Conservation (phyloP, 225 moss, liverwort and hornwort genomes). For the Physcomitrellopsis africana region DNA sequence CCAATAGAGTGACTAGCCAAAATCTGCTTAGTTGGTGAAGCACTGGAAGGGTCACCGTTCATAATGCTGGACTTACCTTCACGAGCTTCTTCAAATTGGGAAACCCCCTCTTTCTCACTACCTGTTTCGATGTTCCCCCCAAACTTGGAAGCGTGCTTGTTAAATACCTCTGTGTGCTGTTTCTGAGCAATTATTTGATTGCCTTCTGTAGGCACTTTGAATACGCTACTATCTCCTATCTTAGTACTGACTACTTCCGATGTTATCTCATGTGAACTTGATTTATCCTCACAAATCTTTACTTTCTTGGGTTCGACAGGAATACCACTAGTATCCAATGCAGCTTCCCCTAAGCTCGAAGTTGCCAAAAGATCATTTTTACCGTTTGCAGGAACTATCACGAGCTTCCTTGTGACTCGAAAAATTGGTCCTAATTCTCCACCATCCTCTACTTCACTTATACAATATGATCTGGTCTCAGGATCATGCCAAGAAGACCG, state of each 20-base stretch:
- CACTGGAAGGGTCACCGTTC: conserved; percentile 22
- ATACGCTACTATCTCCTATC: conserved; percentile 12
- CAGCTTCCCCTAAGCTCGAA: conserved; percentile 32
- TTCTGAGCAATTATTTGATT: conserved; percentile 31
- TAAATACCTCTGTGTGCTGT: conserved; percentile 22
- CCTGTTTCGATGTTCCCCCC: conserved; percentile 20
- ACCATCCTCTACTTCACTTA: conserved; percentile 80
- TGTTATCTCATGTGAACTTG: conserved; percentile 4
- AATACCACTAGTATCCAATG: conserved; percentile 6
- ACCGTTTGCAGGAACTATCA: conserved; percentile 49
- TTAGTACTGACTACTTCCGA: conserved; percentile 17
- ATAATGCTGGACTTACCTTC: conserved; percentile 32
- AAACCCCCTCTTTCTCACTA: conserved; percentile 25
- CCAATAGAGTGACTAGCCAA: conserved; percentile 24
- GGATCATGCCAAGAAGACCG: conserved; percentile 89
- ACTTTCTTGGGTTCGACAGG: conserved; percentile 30
- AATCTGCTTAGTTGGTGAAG: conserved; percentile 22
- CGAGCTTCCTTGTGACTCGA: conserved; percentile 80
- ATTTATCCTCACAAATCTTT: conserved; percentile 24
- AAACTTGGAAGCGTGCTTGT: conserved; percentile 19
- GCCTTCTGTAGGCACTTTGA: conserved; percentile 32
- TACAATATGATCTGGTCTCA: conserved; percentile 81
- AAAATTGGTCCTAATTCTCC: conserved; percentile 73
- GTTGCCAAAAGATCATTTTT: conserved; percentile 35
- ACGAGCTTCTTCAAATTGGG: conserved; percentile 17